Conservation (phyloP, 495 filamentous ascomycete genomes). For the Thozetella sp. region DNA sequence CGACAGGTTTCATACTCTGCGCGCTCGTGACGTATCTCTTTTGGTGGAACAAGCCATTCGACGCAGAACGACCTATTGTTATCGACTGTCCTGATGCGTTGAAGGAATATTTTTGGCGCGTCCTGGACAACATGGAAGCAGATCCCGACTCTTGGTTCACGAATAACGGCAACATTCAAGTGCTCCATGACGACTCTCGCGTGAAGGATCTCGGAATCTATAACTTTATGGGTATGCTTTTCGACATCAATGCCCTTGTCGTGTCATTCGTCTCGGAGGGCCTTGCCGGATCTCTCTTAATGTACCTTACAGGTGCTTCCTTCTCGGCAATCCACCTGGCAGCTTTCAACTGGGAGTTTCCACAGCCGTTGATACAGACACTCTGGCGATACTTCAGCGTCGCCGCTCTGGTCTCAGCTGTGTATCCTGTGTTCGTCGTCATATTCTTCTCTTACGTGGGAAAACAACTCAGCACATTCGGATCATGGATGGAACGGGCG, state of each 20-base stretch:
- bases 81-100: too few species aligned
- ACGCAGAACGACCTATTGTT: conserved; percentile 11
- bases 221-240: too few species aligned
- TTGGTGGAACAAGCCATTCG: conserved; percentile 39
- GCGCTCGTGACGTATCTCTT: conserved; percentile 34
- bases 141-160: too few species aligned
- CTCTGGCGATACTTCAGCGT: conserved; percentile 15
- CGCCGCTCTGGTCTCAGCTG: too few species aligned
- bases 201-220: too few species aligned
- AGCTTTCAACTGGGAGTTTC: conserved; percentile 23
- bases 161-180: too few species aligned
- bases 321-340: conserved; percentile 22
- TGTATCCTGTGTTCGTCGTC: too few species aligned
- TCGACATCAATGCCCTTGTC: conserved; percentile 28
- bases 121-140: too few species aligned
- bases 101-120: too few species aligned
- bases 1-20: conserved; percentile 31
- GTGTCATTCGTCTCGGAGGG: conserved; percentile 32
- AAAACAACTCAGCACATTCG: too few species aligned
- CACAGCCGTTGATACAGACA: neutral
- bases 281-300: neutral
- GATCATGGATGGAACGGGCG: too few species aligned
- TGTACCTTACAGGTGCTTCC: conserved; percentile 11
- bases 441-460: conserved; percentile 5
- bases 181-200: too few species aligned